Evolutionary conservation across 169 alveolate species (phyloP), one percentile per base, ranked within the genome.

Genomic region (Ichthyophthirius multifiliis): DNA sequence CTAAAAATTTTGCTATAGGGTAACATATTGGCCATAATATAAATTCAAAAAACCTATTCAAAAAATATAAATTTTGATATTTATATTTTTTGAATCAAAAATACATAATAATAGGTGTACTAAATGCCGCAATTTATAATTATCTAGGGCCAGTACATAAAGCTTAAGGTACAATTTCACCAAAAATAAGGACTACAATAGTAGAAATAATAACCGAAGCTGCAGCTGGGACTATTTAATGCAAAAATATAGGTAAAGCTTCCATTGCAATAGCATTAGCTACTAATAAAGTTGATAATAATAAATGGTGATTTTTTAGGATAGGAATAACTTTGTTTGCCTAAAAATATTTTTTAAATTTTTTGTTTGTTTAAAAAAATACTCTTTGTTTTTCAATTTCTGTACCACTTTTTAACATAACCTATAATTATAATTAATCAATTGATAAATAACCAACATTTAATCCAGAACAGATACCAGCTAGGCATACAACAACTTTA

Each of bases 81-180:
- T 71, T 27, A 13, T 37, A 32, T 6, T 9, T 13, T 34, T 71
- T 18, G 5, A 20, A 32, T 35, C 20, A n/a, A 32, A 43, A 43
- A 31, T 45, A 44, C 45, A 71, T 43, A 3, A 65, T 37, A 41
- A 65, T 30, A 48, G 89, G 82, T 5, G 74, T 34, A 13, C 74
- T 48, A 1, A 78, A 45, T 41, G 84, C 83, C 7, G 81, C 99
- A 30, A 97, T 96, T 31, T 87, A 79, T 45, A 97, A 91, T 89
- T 96, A 95, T 63, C 91, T 82, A 27, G 96, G 97, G 10, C 99
- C 99, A 10, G 98, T 96, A 47, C 98, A 96, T 27, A 95, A 87
- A 18, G 99, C 99, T 67, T 96, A 96, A 18, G 99, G 99, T 12
- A 97, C 80, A 9, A 97, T 94, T 84, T 97, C 99, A 1, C 99